Conservation (phyloP, 2,329 filamentous ascomycete genomes). For the Stylonectria norvegica region DNA sequence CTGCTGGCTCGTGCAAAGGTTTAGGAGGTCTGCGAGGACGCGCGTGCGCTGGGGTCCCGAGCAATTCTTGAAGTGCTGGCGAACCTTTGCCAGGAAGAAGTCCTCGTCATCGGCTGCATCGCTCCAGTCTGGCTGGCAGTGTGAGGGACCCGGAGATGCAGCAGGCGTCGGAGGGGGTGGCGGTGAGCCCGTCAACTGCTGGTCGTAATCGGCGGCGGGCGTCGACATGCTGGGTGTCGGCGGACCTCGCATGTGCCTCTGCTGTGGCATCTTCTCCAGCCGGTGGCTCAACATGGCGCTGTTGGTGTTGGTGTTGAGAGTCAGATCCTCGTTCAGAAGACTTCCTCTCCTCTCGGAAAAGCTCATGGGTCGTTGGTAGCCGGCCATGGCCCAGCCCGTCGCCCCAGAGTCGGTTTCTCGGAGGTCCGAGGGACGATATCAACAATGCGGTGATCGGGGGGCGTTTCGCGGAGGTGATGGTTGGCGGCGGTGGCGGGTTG, state of each 20-base stretch:
- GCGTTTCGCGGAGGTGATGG: no score
- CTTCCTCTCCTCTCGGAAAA: conserved; percentile 61
- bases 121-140: conserved; percentile 68
- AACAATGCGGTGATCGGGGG: no score
- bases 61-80: conserved; percentile 75
- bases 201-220: conserved; percentile 60
- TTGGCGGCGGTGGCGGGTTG: no score
- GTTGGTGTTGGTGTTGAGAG: conserved; percentile 49
- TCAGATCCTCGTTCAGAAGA: conserved; percentile 54
- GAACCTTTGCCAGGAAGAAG: conserved; percentile 73
- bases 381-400: conserved; percentile 31
- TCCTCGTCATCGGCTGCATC: conserved; percentile 78
- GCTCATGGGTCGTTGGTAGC: conserved; percentile 49
- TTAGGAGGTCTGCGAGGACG: conserved; percentile 82
- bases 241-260: conserved; percentile 50
- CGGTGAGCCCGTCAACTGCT: conserved; percentile 57
- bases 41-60: conserved; percentile 73
- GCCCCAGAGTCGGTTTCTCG: conserved; percentile 11
- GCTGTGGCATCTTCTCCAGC: conserved; percentile 48
- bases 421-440: no score
- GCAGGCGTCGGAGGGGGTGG: conserved; percentile 64
- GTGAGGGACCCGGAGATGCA: conserved; percentile 60
- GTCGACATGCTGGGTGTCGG: conserved; percentile 66
- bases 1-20: conserved; percentile 91
- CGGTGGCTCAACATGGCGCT: conserved; percentile 43